Evolutionary conservation across 352 stramenopile genomes (phyloP).

Genomic region (Globisporangium ultimum): DNA sequence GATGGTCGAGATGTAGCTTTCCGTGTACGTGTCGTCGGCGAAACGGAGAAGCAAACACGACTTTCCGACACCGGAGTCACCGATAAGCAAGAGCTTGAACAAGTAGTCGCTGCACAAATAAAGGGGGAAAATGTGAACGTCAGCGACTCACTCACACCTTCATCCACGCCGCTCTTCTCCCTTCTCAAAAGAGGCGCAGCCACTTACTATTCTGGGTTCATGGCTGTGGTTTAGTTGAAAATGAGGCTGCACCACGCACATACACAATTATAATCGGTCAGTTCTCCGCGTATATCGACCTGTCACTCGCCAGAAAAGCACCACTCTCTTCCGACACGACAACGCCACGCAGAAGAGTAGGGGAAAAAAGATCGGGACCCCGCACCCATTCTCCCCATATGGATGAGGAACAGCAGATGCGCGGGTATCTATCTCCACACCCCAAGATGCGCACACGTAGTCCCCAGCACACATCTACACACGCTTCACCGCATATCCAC

Average conservation of each 20-base stretch:
- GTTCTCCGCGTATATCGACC: neutral
- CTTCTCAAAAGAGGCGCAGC: neutral
- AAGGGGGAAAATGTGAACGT: slow-evolving; percentile 4
- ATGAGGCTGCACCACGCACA: neutral
- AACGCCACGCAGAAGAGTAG: neutral
- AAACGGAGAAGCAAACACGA: slow-evolving; percentile 99
- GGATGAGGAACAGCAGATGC: no score
- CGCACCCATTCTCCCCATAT: neutral
- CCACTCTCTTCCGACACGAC: neutral
- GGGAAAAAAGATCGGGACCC: neutral
- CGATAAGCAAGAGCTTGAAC: slow-evolving; percentile 98
- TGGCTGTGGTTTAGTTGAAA: slow-evolving; percentile 25
- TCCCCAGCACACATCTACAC: neutral
- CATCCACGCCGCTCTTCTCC: slow-evolving; percentile 3
- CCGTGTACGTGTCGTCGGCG: slow-evolving; percentile 99
- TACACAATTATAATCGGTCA: neutral
- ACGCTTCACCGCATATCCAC: neutral
- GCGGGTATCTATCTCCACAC: no score
- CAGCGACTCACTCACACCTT: slow-evolving; percentile 3
- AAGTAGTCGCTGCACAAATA: slow-evolving; percentile 92
- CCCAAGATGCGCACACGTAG: neutral
- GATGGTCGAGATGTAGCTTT: slow-evolving; percentile 99
- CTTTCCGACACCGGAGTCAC: slow-evolving; percentile 97
- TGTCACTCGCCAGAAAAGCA: neutral
- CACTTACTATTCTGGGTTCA: slow-evolving; percentile 94